Base-by-base conservation (phyloP, 1,284 basidiomycete genomes). In the Cystobasidium slooffiae region DNA sequence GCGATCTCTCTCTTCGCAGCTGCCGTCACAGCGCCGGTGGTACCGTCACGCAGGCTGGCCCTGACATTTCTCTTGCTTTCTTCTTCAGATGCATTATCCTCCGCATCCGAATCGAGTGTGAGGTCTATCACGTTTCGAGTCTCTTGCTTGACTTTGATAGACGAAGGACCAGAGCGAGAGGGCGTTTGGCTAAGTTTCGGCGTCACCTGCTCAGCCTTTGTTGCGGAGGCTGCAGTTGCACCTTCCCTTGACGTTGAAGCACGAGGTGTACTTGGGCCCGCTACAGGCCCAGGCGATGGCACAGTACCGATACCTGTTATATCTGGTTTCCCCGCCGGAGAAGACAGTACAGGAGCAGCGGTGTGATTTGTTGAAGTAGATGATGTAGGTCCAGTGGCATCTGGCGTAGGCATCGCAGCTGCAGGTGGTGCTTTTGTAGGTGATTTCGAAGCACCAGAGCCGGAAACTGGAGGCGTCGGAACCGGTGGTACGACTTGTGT, bases 81-180 rank as follows among this genome's bases (percentile, higher is more conserved):
- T 43, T 24, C 46, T 31, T 31, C 68, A 6, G 14, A n/a, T 46
- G 63, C 59, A 12, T 39, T 39, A n/a, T 5, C 31, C 31, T 31
- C 31, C 31, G 31, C 31, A 31, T 72, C 69, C 12, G 46, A 51
- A 41, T 63, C 47, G 8, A 72, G 37, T 8, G 68, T 61, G 9
- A 70, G 58, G n/a, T 64, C 69, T 20, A 72, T 72, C 14, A 72
- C 51, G 5, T 31, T 31, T 31, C 31, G 31, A 31, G 31, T 31
- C 9, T 65, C 43, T 22, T 47, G 8, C 22, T 66, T 43, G 3
- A 31, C 37, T 49, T 72, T 72, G 18, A n/a, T 31, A 8, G 18
- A 31, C 44, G 39, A 62, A 10, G 12, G 22, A 20, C 37, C 12
- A 14, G 61, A 49, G 20, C 18, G 43, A 18, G 44, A 37, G 6